These are phyloP conservation scores for Butyriboletus loyo DNA, from an alignment of 768 basidiomycete genomes.

Conservation along the genomic window DNA sequence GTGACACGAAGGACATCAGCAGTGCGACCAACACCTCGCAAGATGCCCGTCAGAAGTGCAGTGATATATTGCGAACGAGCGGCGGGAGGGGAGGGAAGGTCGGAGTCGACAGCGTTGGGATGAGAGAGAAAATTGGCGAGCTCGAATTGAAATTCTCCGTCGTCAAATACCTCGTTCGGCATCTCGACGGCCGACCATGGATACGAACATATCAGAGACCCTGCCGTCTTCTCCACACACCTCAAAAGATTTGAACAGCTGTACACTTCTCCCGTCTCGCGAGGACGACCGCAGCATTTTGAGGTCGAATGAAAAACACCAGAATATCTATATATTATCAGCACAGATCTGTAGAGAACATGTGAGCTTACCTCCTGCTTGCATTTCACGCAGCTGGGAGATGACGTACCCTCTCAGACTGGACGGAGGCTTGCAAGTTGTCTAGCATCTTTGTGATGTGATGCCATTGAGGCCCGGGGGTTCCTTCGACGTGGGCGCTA, in stretches of 20 bases:
- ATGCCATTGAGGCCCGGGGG: neutral
- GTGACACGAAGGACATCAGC: constrained; percentile 16
- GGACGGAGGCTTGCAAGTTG: neutral
- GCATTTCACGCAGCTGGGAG: neutral
- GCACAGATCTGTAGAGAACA: neutral
- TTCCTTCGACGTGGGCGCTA: neutral
- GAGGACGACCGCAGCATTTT: constrained; percentile 44
- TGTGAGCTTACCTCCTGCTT: neutral
- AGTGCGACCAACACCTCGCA: constrained; percentile 7
- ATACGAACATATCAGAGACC: constrained; percentile 30
- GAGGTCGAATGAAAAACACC: constrained; percentile 37
- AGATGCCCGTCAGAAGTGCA: neutral
- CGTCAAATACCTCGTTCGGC: constrained; percentile 6
- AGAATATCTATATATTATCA: constrained; percentile 30
- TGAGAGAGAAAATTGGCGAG: constrained; percentile 19
- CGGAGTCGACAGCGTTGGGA: constrained; percentile 1
- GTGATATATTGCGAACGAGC: neutral
- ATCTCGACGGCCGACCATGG: constrained; percentile 17
- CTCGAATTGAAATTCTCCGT: constrained; percentile 12
- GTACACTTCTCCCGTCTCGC: constrained; percentile 22
- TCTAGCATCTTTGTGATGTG: constrained; percentile 3
- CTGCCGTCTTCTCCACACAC: constrained; percentile 30
- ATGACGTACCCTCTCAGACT: neutral
- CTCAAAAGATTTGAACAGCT: constrained; percentile 6
- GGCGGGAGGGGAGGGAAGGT: neutral